A percentile compares a stretch with the other conserved stretches of the same genome.
These are phyloP conservation scores for Cladorrhinum samala DNA, from an alignment of 495 filamentous ascomycete genomes.

Conservation along the genomic window DNA sequence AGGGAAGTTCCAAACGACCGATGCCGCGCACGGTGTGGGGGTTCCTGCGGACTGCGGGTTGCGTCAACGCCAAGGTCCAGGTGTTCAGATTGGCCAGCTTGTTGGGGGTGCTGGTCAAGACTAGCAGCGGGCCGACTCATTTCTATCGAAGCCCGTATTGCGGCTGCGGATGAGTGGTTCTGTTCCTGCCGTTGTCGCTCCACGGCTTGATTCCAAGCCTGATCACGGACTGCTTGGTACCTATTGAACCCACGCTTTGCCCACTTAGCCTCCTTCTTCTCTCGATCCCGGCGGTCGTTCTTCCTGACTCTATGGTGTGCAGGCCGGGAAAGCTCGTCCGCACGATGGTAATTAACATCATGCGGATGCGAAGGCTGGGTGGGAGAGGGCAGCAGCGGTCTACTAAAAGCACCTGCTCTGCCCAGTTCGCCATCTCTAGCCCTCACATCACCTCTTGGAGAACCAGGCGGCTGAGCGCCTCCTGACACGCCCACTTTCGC, in stretches of 20 bases:
- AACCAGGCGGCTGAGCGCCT: background rate
- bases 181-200: slow-evolving; percentile 21
- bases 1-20: background rate
- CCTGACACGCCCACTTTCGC: background rate
- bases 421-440: background rate
- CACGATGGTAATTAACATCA: background rate
- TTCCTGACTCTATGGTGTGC: slow-evolving; percentile 17
- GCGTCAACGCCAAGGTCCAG: background rate
- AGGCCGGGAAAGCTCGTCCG: background rate
- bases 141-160: background rate
- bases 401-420: background rate
- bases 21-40: background rate
- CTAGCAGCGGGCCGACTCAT: too few species aligned
- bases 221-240: slow-evolving; percentile 32
- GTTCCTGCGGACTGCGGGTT: background rate
- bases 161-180: slow-evolving; percentile 3
- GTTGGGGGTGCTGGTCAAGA: slow-evolving; percentile 5
- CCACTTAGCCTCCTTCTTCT: slow-evolving; percentile 16
- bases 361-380: background rate
- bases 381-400: background rate
- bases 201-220: slow-evolving; percentile 28
- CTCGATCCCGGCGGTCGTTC: slow-evolving; percentile 14
- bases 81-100: slow-evolving; percentile 3
- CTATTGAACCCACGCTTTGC: slow-evolving; percentile 32
- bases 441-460: background rate